A percentile compares a stretch with the other conserved stretches of the same genome.
phyloP scores from a whole-genome alignment of 345 rosid species.

The Gossypium bickii region DNA sequence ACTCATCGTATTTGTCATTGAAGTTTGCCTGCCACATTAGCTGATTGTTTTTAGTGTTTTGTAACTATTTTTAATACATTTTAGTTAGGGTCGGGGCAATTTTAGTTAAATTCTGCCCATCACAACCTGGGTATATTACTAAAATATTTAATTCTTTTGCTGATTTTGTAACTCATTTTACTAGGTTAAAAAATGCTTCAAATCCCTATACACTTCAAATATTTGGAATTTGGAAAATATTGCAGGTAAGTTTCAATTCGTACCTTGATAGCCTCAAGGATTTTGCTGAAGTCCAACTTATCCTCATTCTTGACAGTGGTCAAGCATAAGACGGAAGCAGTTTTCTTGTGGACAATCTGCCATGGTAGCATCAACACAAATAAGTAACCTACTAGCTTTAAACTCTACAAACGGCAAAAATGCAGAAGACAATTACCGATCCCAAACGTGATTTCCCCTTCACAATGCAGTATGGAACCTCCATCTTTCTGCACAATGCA shows the following conservation, averaged over 20 bases:
- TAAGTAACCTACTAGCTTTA: not conserved
- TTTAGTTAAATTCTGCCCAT: no score
- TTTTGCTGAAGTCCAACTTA: slow-evolving; percentile 69
- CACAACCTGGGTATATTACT: no score
- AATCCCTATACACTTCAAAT: no score
- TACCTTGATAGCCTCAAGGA: slow-evolving; percentile 79
- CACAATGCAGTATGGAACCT: slow-evolving; percentile 78
- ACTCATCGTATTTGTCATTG: slow-evolving; percentile 70
- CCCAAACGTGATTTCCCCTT: slow-evolving; percentile 78
- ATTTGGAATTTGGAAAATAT: not conserved
- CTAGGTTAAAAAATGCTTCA: no score
- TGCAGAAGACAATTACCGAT: slow-evolving; percentile 29
- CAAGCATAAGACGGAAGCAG: slow-evolving; percentile 46
- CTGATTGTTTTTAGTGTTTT: no score
- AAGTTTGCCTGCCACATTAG: slow-evolving; percentile 47
- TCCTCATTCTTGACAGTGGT: slow-evolving; percentile 80
- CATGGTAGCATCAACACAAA: not conserved
- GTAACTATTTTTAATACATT: no score
- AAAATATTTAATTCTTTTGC: no score
- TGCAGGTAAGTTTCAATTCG: not conserved
- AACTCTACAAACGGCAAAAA: not conserved
- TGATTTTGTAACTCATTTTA: no score
- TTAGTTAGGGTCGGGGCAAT: no score
- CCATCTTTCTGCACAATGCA: slow-evolving; percentile 80
- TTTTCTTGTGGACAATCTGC: slow-evolving; percentile 53